Conservation (phyloP, 306 rosid species). For the Nissolia schottii region DNA sequence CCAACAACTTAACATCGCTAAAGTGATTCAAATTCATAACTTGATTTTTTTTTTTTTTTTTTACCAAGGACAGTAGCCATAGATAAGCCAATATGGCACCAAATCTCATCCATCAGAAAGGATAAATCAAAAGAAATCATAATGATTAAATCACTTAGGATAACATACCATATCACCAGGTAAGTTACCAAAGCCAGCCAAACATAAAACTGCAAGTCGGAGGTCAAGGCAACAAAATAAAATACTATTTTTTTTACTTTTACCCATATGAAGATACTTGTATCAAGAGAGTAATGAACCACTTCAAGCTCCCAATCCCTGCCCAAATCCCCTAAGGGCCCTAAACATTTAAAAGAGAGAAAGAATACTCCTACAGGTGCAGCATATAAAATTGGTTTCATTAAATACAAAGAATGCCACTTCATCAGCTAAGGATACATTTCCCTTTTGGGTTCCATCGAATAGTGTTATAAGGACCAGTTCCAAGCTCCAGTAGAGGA, state of each 20-base stretch:
- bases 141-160: constrained; percentile 22
- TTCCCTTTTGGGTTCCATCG: constrained; percentile 92
- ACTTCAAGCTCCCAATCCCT: not conserved
- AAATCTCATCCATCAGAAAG: not conserved
- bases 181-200: constrained; percentile 95
- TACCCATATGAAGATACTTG: not conserved
- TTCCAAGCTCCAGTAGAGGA: constrained; percentile 92
- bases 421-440: constrained; percentile 61
- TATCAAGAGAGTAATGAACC: constrained; percentile 13
- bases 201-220: constrained; percentile 61
- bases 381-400: not conserved
- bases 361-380: not conserved
- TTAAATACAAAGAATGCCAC: constrained; percentile 9
- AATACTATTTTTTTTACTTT: not conserved
- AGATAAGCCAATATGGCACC: not conserved
- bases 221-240: constrained; percentile 54
- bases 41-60: not conserved
- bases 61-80: not conserved
- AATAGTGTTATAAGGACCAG: constrained; percentile 89
- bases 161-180: constrained; percentile 93
- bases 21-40: not conserved
- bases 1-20: not conserved
- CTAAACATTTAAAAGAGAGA: constrained; percentile 5
- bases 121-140: constrained; percentile 12
- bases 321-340: not conserved